Percentiles rank a stretch among this genome's conserved stretches.
Conservation (phyloP, 2,329 filamentous ascomycete species). For the Chaetomiaceae sp. region DNA sequence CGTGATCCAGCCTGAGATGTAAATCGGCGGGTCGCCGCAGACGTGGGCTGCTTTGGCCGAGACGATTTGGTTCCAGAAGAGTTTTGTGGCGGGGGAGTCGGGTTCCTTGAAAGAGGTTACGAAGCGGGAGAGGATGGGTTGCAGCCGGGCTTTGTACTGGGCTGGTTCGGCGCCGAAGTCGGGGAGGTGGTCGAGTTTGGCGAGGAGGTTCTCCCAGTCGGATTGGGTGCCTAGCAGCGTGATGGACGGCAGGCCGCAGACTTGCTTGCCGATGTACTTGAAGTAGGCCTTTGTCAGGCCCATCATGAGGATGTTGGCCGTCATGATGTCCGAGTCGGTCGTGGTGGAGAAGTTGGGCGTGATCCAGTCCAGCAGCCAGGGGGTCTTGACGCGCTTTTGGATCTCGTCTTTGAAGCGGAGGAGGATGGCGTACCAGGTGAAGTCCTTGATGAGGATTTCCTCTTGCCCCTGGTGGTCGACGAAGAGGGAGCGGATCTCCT, state of each 20-base stretch:
- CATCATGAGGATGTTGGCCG: conserved; percentile 42
- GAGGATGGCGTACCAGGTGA: conserved; percentile 23
- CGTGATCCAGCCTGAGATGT: conserved; percentile 45
- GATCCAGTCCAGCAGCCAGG: conserved; percentile 41
- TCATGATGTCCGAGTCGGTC: conserved; percentile 35
- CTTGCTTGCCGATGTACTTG: conserved; percentile 32
- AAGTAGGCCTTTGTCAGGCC: conserved; percentile 40
- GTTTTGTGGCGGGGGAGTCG: conserved; percentile 28
- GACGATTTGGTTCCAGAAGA: conserved; percentile 44
- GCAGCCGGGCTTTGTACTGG: conserved; percentile 36
- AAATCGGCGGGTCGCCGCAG: conserved; percentile 32
- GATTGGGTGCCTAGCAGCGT: conserved; percentile 35
- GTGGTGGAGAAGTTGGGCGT: conserved; percentile 41
- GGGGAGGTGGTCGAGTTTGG: conserved; percentile 40
- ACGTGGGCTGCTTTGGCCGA: conserved; percentile 31
- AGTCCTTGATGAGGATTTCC: conserved; percentile 33
- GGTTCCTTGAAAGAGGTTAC: conserved; percentile 40
- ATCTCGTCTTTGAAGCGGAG: conserved; percentile 37
- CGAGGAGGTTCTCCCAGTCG: conserved; percentile 40
- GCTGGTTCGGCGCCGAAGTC: conserved; percentile 41
- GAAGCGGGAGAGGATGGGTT: conserved; percentile 43
- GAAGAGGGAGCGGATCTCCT: conserved; percentile 42
- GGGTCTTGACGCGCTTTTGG: conserved; percentile 36
- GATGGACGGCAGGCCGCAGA: conserved; percentile 41
- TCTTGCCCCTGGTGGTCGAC: conserved; percentile 41